Conservation (phyloP, 192 early-diverging fungal species). For the Umbelopsis vinacea region DNA sequence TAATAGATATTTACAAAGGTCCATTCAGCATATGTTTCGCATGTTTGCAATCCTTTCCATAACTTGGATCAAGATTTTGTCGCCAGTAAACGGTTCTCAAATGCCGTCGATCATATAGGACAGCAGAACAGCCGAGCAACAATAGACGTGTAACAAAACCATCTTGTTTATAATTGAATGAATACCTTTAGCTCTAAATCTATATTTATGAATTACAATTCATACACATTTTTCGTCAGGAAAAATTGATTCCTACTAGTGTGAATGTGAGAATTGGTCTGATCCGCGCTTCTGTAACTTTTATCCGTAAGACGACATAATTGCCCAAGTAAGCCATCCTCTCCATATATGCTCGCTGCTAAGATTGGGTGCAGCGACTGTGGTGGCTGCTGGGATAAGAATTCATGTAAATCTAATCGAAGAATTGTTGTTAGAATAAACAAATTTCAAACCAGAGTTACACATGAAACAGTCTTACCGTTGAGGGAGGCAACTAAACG, state of each 20-base stretch:
- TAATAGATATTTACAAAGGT: constrained; percentile 76
- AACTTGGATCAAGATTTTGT: constrained; percentile 53
- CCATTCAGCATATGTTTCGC: constrained; percentile 79
- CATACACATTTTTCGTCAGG: background rate
- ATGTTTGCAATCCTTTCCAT: constrained; percentile 89
- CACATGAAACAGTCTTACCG: background rate
- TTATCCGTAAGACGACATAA: background rate
- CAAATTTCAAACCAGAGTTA: background rate
- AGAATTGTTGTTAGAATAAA: background rate
- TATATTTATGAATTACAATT: background rate
- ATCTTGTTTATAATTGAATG: background rate
- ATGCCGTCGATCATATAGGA: constrained; percentile 15
- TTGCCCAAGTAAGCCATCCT: background rate
- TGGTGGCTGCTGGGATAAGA: background rate
- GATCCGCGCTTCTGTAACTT: background rate
- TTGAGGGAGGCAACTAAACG: background rate
- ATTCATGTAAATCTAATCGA: background rate
- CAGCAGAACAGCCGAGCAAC: constrained; percentile 11
- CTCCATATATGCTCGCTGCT: background rate
- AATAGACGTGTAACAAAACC: constrained; percentile 3
- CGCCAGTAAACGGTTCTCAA: constrained; percentile 5
- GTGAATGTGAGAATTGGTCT: background rate
- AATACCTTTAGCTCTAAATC: background rate
- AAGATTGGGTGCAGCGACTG: background rate
- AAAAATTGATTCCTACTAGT: background rate